Evolutionary conservation across 2,329 filamentous ascomycete species (phyloP).

Genomic region (Celoporthe dispersa): DNA sequence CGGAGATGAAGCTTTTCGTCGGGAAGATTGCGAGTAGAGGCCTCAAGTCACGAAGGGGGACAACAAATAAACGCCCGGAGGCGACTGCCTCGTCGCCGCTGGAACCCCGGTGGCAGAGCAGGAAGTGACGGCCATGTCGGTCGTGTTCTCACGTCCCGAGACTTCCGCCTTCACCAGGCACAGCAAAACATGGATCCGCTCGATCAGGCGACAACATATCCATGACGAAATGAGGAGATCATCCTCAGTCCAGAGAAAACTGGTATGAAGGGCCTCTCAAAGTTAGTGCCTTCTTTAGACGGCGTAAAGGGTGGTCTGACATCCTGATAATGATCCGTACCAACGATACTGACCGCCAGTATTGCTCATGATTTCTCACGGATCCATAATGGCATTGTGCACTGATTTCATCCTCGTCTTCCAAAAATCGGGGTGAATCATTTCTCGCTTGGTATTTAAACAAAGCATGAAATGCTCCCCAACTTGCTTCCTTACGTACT

Average conservation of each 20-base stretch:
- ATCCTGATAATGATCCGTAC: no score
- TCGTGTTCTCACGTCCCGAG: neutral
- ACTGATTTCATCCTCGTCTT: neutral
- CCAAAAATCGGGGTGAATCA: neutral
- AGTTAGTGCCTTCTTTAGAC: neutral
- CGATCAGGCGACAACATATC: neutral
- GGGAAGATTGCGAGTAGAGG: neutral
- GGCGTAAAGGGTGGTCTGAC: no score
- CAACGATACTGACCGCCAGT: neutral
- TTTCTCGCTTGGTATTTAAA: neutral
- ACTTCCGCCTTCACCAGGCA: neutral
- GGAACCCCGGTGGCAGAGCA: neutral
- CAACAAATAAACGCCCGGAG: slow-evolving; percentile 12
- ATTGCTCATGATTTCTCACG: neutral
- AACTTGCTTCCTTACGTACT: no score
- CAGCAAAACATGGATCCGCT: no score
- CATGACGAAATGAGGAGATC: neutral
- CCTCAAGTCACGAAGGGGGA: neutral
- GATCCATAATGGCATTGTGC: neutral
- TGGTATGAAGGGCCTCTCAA: no score
- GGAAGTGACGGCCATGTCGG: neutral
- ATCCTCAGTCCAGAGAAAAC: neutral
- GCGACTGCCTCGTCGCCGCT: neutral
- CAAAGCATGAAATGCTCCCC: neutral
- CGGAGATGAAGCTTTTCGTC: neutral